Base-by-base conservation (phyloP, 208 protist species). In the Acanthamoeba healyi region DNA sequence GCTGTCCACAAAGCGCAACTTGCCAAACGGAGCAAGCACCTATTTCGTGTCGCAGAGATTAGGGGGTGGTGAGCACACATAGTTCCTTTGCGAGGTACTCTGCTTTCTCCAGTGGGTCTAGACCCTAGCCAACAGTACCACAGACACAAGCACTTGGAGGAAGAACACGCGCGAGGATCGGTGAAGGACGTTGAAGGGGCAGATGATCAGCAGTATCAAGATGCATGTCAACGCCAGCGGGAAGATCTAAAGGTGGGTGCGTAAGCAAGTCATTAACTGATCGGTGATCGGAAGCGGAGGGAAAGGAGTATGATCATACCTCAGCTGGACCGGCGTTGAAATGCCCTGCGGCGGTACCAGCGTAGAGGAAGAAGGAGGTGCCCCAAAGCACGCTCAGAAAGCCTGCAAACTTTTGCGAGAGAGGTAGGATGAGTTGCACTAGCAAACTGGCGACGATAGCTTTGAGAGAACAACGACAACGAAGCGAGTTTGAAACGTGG, bases 161-260 rank as follows among this genome's bases (percentile, higher is more conserved):
- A 95, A 58, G 19, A 94, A 46, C 14, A 72, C 17, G 40, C 94
- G 58, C 1, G 94, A 94, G 22, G 94, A 94, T 38, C 94, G 36
- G 67, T 95, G 92, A 54, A 95, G 91, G 32, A 95, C 86, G 58
- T 94, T 84, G 44, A 95, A 95, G 19, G 94, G 94, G 51, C 94
- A 95, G 4, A 95, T 65, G 10, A 95, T 58, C 0, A 95, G 67
- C 1, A 67, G 34, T 29, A 92, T 58, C 46, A 95, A 67, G 36
- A 94, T 95, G 5, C 94, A 32, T 2, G 94, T 94, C 51, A 95
- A 58, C 42, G 63, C 84, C 49, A 94, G 2, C 19, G 94, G 94
- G 74, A 88, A 95, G 3, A 94, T 86, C 14, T 94, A 36, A 77
- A 32, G 36, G 54, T 61, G 54, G 54, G 19, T 19, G 22, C 12